Conservation (phyloP, 305 asterid genomes). For the Fraxinus xanthoxyloides region DNA sequence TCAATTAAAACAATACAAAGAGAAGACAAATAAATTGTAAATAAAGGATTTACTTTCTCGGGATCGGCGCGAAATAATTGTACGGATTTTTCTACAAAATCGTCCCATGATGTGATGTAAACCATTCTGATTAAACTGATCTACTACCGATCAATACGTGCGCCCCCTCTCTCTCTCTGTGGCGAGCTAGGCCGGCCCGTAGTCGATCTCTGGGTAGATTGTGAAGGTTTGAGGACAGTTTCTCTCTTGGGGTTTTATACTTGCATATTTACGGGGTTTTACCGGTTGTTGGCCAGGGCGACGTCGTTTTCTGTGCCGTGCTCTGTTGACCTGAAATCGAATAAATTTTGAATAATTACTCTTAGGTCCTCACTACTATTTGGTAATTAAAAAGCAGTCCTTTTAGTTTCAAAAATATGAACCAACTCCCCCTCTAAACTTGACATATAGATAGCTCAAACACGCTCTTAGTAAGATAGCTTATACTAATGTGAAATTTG, state of each 20-base stretch:
- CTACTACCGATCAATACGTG: constrained; percentile 3
- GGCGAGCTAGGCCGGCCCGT: not conserved
- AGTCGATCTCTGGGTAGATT: not conserved
- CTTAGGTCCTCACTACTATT: not conserved
- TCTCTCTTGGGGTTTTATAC: not conserved
- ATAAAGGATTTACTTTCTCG: constrained; percentile 43
- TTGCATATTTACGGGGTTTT: not conserved
- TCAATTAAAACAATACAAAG: not conserved
- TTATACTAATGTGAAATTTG: not conserved
- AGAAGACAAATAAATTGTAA: not conserved
- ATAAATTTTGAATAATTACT: not conserved
- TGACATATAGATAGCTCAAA: not conserved
- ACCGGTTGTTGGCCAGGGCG: not conserved
- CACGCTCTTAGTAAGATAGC: not conserved
- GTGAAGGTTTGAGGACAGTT: not conserved
- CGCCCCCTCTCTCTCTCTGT: not conserved
- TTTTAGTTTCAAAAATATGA: not conserved
- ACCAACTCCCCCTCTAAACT: not conserved
- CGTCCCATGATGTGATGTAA: constrained; percentile 84
- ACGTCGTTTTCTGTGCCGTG: not conserved
- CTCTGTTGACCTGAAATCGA: not conserved
- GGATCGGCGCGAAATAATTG: constrained; percentile 82
- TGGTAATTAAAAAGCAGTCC: not conserved
- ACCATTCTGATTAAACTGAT: constrained; percentile 48
- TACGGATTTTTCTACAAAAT: constrained; percentile 75